Percentiles rank a stretch among this genome's conserved stretches.
These are phyloP conservation scores for Candida glucosophila DNA, from an alignment of 1,139 yeast species.

Conservation along the genomic window DNA sequence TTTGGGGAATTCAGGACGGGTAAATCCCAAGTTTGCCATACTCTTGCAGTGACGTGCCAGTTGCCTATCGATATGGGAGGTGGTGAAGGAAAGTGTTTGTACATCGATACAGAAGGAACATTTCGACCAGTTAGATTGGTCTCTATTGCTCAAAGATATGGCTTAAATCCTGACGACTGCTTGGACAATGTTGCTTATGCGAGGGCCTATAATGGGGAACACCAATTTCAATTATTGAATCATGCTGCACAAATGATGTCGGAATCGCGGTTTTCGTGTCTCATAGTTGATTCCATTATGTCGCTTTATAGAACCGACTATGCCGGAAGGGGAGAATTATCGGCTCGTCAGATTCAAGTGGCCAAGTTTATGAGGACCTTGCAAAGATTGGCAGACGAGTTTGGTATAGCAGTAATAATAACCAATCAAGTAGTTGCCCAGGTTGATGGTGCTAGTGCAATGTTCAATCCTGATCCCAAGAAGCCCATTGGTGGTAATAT, in stretches of 20 bases:
- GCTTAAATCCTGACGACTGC: conserved; percentile 90
- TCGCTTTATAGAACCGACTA: conserved; percentile 92
- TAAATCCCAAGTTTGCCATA: conserved; percentile 93
- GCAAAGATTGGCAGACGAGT: conserved; percentile 93
- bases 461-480: conserved; percentile 95
- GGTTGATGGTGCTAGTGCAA: conserved; percentile 81
- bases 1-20: conserved; percentile 99
- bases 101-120: conserved; percentile 95
- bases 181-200: conserved; percentile 96
- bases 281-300: conserved; percentile 95
- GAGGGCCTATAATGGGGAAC: conserved; percentile 95
- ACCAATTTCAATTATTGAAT: conserved; percentile 76
- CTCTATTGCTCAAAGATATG: conserved; percentile 86
- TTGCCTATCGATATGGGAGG: conserved; percentile 97
- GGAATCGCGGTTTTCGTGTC: conserved; percentile 69
- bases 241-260: conserved; percentile 97
- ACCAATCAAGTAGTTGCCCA: conserved; percentile 98
- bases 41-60: conserved; percentile 94
- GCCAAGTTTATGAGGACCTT: conserved; percentile 88
- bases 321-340: conserved; percentile 91
- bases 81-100: conserved; percentile 96
- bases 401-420: conserved; percentile 94
- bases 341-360: conserved; percentile 91
- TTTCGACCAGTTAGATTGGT: conserved; percentile 87
- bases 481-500: conserved; percentile 99